Evolutionary conservation across 1,284 basidiomycete genomes (phyloP).

Genomic region (Marasmius fiardii): DNA sequence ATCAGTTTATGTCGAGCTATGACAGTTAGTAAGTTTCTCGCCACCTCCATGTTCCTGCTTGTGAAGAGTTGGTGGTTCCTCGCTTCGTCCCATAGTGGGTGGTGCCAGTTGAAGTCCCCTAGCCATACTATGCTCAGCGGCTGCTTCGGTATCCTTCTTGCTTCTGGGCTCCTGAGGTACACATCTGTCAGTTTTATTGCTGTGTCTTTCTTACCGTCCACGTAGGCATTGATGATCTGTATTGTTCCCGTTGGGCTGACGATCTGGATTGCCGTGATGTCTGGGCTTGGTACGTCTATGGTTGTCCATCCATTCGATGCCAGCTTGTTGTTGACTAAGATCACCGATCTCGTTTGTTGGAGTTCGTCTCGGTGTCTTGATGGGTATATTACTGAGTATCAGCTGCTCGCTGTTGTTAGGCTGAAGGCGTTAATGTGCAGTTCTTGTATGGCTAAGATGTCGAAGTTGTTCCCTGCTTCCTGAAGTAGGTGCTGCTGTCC

Average conservation of each 20-base stretch:
- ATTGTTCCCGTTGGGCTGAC: too few species aligned
- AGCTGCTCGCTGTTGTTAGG: too few species aligned
- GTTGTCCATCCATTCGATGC: too few species aligned
- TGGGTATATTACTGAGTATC: too few species aligned
- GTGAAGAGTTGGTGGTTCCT: constrained; percentile 35
- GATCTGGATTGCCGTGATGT: too few species aligned
- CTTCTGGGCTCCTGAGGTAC: background rate
- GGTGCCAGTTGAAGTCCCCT: constrained; percentile 50
- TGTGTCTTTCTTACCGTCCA: constrained; percentile 15
- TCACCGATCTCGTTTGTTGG: too few species aligned
- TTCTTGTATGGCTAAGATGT: too few species aligned
- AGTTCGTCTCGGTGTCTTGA: too few species aligned
- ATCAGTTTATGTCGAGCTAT: background rate
- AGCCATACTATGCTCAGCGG: constrained; percentile 26
- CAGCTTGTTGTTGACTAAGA: too few species aligned
- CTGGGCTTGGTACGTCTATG: too few species aligned
- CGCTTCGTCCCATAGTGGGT: constrained; percentile 41
- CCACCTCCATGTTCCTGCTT: background rate
- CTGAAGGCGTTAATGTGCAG: too few species aligned
- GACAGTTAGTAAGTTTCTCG: constrained; percentile 18
- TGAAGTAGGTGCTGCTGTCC: too few species aligned
- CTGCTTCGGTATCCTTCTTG: background rate
- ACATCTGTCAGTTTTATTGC: constrained; percentile 8
- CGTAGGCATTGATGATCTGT: constrained; percentile 17
- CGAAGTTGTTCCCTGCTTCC: constrained; percentile 11